Percentiles rank a stretch among this genome's conserved stretches.
Conservation (phyloP, 2,329 filamentous ascomycete genomes). For the Davidsoniella virescens region DNA sequence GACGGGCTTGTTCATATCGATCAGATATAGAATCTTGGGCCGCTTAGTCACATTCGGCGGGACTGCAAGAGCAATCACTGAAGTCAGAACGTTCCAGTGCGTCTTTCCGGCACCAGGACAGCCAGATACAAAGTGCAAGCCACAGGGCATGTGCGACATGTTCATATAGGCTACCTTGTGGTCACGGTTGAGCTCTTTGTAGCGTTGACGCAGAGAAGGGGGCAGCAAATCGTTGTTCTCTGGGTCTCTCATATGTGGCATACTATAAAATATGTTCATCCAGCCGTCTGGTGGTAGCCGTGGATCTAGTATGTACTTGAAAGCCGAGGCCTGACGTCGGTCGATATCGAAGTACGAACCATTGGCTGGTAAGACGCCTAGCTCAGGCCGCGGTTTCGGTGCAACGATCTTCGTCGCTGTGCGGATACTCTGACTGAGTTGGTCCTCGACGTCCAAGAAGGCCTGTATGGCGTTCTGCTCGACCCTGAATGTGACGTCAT, state of each 20-base stretch:
- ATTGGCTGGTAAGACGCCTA: background rate
- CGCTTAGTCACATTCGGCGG: background rate
- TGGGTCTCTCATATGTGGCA: slow-evolving; percentile 23
- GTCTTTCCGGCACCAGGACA: slow-evolving; percentile 33
- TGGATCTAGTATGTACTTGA: slow-evolving; percentile 22
- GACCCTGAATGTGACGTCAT: slow-evolving; percentile 5
- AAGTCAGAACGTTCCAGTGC: slow-evolving; percentile 28
- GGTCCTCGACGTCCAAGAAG: slow-evolving; percentile 4
- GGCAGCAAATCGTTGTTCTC: slow-evolving; percentile 14
- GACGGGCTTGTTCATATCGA: slow-evolving; percentile 32
- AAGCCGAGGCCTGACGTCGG: slow-evolving; percentile 15
- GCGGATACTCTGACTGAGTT: slow-evolving; percentile 4
- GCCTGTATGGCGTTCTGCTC: slow-evolving; percentile 11
- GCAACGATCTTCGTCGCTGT: background rate
- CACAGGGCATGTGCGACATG: slow-evolving; percentile 24
- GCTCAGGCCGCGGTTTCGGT: background rate
- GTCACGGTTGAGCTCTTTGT: slow-evolving; percentile 22
- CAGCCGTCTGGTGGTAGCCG: slow-evolving; percentile 14
- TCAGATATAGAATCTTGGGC: slow-evolving; percentile 25
- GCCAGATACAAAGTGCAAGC: slow-evolving; percentile 28
- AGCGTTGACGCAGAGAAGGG: slow-evolving; percentile 17
- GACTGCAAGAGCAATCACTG: slow-evolving; percentile 21
- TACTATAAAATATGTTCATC: slow-evolving; percentile 17
- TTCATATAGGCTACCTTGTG: slow-evolving; percentile 23
- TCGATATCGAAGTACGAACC: background rate